Evolutionary conservation across 2,329 filamentous ascomycete genomes (phyloP).

Genomic region (Aspergillus felis): DNA sequence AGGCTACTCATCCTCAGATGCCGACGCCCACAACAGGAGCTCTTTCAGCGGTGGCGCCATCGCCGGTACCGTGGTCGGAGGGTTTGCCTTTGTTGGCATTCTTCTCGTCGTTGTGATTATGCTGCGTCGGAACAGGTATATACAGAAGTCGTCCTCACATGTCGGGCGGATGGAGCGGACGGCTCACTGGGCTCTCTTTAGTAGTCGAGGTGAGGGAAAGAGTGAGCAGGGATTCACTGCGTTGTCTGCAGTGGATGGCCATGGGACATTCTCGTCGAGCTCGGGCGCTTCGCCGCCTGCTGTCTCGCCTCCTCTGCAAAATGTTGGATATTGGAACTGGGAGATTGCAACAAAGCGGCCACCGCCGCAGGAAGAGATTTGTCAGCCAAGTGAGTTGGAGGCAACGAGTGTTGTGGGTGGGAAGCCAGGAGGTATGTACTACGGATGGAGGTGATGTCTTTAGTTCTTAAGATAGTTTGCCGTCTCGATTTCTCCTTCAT

Average conservation of each 20-base stretch:
- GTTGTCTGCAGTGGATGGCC: neutral
- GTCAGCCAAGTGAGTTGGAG: conserved; percentile 17
- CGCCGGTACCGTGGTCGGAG: conserved; percentile 57
- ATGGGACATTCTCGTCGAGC: neutral
- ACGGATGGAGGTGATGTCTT: neutral
- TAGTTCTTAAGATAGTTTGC: neutral
- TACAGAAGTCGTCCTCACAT: conserved; percentile 31
- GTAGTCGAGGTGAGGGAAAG: conserved; percentile 9
- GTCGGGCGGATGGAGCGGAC: conserved; percentile 31
- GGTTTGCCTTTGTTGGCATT: conserved; percentile 44
- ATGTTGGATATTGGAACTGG: conserved; percentile 14
- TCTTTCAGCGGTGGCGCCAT: conserved; percentile 49
- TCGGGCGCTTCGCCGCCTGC: neutral
- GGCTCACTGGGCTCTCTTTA: conserved; percentile 29
- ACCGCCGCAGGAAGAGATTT: neutral
- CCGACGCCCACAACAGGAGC: conserved; percentile 6
- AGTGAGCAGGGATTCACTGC: conserved; percentile 13
- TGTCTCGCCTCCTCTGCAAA: neutral
- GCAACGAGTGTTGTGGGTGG: neutral
- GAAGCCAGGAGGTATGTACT: neutral
- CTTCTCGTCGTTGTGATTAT: conserved; percentile 40
- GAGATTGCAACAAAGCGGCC: conserved; percentile 5
- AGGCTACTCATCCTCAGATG: conserved; percentile 5
- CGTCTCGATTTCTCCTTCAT: neutral
- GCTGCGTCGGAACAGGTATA: conserved; percentile 33